phyloP scores from a whole-genome alignment of 805 yeast species.

The Ascoidea asiatica region DNA sequence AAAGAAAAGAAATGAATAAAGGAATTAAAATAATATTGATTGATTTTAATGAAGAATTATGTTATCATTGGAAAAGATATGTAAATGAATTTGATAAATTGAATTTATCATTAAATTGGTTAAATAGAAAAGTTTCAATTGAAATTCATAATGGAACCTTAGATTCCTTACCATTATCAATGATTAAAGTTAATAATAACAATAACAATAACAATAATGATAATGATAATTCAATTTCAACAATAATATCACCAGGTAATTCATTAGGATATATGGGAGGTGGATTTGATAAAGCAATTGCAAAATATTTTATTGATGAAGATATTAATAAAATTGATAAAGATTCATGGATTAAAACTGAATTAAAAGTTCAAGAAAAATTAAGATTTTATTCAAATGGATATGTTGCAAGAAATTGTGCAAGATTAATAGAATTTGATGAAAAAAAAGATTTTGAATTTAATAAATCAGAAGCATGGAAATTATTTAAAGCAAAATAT shows the following conservation, averaged over 20 bases:
- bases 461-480: conserved; percentile 18
- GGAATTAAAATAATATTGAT: not conserved
- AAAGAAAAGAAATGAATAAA: not conserved
- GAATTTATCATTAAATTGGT: not conserved
- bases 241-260: conserved; percentile 28
- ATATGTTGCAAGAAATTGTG: conserved; percentile 17
- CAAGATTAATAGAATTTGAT: conserved; percentile 17
- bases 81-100: too few species aligned
- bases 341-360: conserved; percentile 13
- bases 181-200: not conserved
- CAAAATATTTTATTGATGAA: conserved; percentile 15
- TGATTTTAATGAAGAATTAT: not conserved
- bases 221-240: conserved; percentile 1
- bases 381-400: conserved; percentile 14
- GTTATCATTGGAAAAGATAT: not conserved
- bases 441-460: conserved; percentile 4
- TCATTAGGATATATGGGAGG: conserved; percentile 26
- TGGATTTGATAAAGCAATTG: conserved; percentile 24
- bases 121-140: not conserved
- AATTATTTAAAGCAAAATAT: conserved; percentile 15
- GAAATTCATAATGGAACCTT: not conserved
- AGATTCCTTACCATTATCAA: too few species aligned
- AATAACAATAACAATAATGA: not conserved
- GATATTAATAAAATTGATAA: too few species aligned
- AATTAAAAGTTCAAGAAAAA: conserved; percentile 12